These are phyloP conservation scores for Backusella tuberculispora DNA, from an alignment of 192 early-diverging fungal genomes.

Conservation along the genomic window DNA sequence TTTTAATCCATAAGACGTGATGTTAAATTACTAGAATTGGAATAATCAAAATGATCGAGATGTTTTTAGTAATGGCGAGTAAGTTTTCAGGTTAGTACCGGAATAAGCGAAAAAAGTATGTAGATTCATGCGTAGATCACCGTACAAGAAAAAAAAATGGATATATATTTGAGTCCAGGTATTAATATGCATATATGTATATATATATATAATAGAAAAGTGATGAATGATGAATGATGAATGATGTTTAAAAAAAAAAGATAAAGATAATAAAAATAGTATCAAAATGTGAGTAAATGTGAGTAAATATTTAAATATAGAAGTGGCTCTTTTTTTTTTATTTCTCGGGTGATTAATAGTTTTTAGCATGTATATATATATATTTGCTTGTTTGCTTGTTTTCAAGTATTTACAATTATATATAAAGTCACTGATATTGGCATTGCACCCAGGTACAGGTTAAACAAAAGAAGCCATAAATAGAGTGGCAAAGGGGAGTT, in stretches of 20 bases:
- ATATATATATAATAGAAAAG: background rate
- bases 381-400: background rate
- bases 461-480: slow-evolving; percentile 8
- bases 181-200: slow-evolving; percentile 3
- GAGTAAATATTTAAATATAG: slow-evolving; percentile 2
- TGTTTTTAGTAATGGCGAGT: background rate
- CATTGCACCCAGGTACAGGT: background rate
- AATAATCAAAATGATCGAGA: background rate
- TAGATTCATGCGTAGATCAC: background rate
- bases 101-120: background rate
- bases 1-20: background rate
- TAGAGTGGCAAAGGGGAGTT: slow-evolving; percentile 16
- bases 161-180: slow-evolving; percentile 9
- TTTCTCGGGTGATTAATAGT: background rate
- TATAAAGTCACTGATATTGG: background rate
- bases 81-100: background rate
- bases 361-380: background rate
- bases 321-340: background rate
- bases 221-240: background rate
- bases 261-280: background rate
- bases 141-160: background rate
- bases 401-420: background rate
- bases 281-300: background rate
- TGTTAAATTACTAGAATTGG: background rate
- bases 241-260: background rate